phyloP scores from a whole-genome alignment of 352 stramenopile genomes.

The Phytophthora sp. region DNA sequence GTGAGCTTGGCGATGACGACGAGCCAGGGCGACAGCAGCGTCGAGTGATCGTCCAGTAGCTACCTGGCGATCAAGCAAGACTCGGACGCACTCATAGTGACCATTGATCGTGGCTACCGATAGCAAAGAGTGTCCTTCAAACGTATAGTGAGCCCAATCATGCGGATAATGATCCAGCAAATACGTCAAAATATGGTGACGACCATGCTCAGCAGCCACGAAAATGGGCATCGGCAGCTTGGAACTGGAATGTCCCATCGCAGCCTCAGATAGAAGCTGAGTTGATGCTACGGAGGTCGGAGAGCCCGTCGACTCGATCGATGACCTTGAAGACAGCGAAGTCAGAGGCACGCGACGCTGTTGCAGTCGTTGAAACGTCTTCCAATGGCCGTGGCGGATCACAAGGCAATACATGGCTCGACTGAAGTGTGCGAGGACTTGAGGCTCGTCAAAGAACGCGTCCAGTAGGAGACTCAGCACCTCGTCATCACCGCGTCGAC shows the following conservation, averaged over 20 bases:
- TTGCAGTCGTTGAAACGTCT: conserved; percentile 61
- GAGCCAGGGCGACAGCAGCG: conserved; percentile 57
- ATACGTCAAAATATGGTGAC: conserved; percentile 56
- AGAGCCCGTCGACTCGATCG: conserved; percentile 16
- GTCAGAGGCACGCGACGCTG: conserved; percentile 44
- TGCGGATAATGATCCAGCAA: conserved; percentile 42
- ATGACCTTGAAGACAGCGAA: conserved; percentile 36
- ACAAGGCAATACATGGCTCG: conserved; percentile 73
- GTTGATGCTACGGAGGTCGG: conserved; percentile 21
- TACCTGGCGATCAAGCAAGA: conserved; percentile 48
- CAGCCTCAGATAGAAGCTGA: conserved; percentile 23
- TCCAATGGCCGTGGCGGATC: conserved; percentile 66
- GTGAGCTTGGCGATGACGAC: conserved; percentile 63
- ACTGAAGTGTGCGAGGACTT: conserved; percentile 54
- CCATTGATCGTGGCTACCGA: conserved; percentile 67
- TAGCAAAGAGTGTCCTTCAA: conserved; percentile 68
- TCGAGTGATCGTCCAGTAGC: conserved; percentile 41
- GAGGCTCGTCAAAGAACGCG: conserved; percentile 55
- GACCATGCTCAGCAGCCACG: conserved; percentile 61
- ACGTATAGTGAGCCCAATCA: conserved; percentile 53
- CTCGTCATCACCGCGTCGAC: conserved; percentile 50
- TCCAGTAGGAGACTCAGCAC: conserved; percentile 68
- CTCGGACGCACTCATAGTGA: conserved; percentile 75
- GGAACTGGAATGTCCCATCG: conserved; percentile 31
- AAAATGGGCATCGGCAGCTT: conserved; percentile 65